phyloP scores from a whole-genome alignment of 495 filamentous ascomycete species.

The Penicillium fimorum region DNA sequence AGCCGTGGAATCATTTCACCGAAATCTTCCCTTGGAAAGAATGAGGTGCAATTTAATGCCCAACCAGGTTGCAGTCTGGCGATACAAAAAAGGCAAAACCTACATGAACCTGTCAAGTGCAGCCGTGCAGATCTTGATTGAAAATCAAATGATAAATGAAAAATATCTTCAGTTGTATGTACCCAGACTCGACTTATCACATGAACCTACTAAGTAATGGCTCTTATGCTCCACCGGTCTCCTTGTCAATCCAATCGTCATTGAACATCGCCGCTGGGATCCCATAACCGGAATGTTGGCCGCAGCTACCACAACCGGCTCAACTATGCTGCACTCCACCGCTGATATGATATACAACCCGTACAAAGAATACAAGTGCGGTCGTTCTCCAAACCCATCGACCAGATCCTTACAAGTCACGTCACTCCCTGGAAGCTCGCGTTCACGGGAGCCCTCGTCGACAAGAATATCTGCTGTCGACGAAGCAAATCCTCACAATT shows the following conservation, averaged over 20 bases:
- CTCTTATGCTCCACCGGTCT: conserved; percentile 14
- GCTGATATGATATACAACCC: conserved; percentile 34
- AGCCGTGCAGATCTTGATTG: conserved; percentile 64
- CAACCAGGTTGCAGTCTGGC: conserved; percentile 70
- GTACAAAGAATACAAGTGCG: conserved; percentile 27
- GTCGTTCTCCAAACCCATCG: conserved; percentile 21
- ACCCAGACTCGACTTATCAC: conserved; percentile 29
- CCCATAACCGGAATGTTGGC: conserved; percentile 46
- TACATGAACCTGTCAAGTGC: conserved; percentile 59
- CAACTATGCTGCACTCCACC: conserved; percentile 26
- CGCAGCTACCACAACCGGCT: conserved; percentile 21
- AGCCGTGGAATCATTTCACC: conserved; percentile 70
- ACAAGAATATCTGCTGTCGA: not conserved
- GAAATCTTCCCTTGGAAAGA: conserved; percentile 57
- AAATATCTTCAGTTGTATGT: conserved; percentile 53
- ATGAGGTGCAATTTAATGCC: conserved; percentile 72
- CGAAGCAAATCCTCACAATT: not conserved
- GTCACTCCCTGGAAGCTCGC: not conserved
- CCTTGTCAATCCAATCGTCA: conserved; percentile 30
- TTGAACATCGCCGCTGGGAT: conserved; percentile 40
- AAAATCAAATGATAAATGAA: conserved; percentile 58
- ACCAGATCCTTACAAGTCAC: not conserved
- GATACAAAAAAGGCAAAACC: conserved; percentile 45
- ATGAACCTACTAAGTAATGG: conserved; percentile 6
- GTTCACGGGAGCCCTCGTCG: not conserved